Evolutionary conservation across 345 rosid genomes (phyloP), one percentile per base, ranked within the genome.

Genomic region (Gossypium longicalyx): DNA sequence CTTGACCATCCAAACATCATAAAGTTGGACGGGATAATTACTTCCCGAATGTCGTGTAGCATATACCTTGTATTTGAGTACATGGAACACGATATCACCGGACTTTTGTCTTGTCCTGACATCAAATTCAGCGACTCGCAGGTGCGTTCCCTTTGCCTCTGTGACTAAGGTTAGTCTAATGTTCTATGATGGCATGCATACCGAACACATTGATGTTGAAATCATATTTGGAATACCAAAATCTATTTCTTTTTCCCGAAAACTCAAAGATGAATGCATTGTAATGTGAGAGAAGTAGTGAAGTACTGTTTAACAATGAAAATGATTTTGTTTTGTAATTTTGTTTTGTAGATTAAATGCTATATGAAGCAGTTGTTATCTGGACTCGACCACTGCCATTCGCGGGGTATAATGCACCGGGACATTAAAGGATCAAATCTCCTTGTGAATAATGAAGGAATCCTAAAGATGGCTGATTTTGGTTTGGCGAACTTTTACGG

Each of bases 351-450:
- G 99, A 84, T 95, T 65, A 95, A 95, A 83, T 95, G 98, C 89
- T 95, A 89, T 79, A 83, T 88, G 93, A 89, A 87, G 88, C 98
- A 95, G 77, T 63, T 95, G 70, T 76, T 91, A 73, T 87, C 93
- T 71, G 99, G 96, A 76, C 84, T 95, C 23, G 97, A 92, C 78
- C 99, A 95, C 57, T 95, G 99, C 78, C 97, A 95, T 77, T 85
- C 91, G 1, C 85, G 85, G 69, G 97, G 99, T 12, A 80, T 95
- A 73, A 90, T 95, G 99, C 99, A 95, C 76, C 89, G 98, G 17
- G 99, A 95, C 57, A 95, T 95, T 70, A 95, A 95, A 71, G 98
- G 99, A 79, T 93, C 99, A 1, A 95, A 95, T 81, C 97, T 95
- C 79, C 88, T 95, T 62, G 90, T 95, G 77, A 95, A 90, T 74